Evolutionary conservation across 108 stramenopile genomes (phyloP).

Genomic region (Stephanodiscus triporus): DNA sequence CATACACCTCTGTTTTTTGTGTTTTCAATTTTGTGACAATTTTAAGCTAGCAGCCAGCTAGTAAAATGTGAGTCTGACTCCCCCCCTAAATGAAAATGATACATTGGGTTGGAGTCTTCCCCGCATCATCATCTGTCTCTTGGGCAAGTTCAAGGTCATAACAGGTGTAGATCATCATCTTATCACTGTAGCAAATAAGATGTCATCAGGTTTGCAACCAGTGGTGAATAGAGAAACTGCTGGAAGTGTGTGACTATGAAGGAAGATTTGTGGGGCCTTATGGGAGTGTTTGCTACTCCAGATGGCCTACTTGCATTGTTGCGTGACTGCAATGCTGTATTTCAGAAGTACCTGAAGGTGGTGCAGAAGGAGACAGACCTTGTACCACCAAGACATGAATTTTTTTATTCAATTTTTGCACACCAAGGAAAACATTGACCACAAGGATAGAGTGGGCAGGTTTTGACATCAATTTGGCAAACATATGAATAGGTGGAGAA

Average conservation of each 20-base stretch:
- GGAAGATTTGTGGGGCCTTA: neutral
- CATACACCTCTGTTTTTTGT: no score
- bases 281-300: slow-evolving; percentile 7
- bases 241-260: slow-evolving; percentile 4
- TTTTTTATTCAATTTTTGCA: slow-evolving; percentile 2
- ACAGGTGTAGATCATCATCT: slow-evolving; percentile 12
- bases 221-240: slow-evolving; percentile 12
- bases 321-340: slow-evolving; percentile 9
- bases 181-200: neutral
- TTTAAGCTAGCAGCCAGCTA: no score
- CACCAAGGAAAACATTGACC: slow-evolving; percentile 4
- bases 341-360: slow-evolving; percentile 1
- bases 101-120: no score
- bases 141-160: slow-evolving; percentile 35
- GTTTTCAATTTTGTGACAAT: no score
- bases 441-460: neutral
- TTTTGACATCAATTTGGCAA: neutral
- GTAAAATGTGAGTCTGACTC: no score
- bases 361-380: neutral
- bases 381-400: slow-evolving; percentile 13
- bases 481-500: slow-evolving; percentile 9
- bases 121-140: slow-evolving; percentile 18
- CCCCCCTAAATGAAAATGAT: no score
- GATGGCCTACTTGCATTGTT: neutral
- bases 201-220: neutral